Percentiles rank a stretch among this genome's conserved stretches.
These are phyloP conservation scores for Mycena leptocephala DNA, from an alignment of 768 basidiomycete genomes.

Conservation along the genomic window DNA sequence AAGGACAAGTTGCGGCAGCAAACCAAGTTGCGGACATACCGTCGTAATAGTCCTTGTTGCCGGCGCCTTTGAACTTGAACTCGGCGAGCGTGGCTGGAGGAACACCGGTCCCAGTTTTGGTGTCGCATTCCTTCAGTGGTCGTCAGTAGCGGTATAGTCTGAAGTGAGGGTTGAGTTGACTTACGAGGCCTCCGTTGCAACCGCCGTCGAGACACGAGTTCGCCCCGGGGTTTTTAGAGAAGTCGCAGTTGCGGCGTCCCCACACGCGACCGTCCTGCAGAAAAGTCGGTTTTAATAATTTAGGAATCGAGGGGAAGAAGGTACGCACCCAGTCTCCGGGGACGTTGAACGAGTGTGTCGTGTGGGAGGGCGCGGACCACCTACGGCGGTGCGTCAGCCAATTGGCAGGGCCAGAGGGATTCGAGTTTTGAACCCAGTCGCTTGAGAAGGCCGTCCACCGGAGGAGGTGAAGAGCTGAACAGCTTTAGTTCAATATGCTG, in stretches of 20 bases:
- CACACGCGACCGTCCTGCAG: conserved; percentile 60
- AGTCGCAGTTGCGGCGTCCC: conserved; percentile 65
- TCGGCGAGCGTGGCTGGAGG: conserved; percentile 64
- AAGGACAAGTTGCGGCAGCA: neutral
- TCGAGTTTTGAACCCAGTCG: conserved; percentile 17
- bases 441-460: conserved; percentile 26
- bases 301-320: neutral
- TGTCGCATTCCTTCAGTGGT: conserved; percentile 4
- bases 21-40: conserved; percentile 40
- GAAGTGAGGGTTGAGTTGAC: conserved; percentile 50
- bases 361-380: conserved; percentile 2
- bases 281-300: neutral
- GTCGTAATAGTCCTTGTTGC: conserved; percentile 57
- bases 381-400: conserved; percentile 10
- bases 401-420: conserved; percentile 9
- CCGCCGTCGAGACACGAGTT: conserved; percentile 62
- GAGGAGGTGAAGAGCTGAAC: conserved; percentile 28
- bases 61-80: conserved; percentile 53
- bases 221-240: conserved; percentile 50
- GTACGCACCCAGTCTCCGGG: conserved; percentile 14
- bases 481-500: conserved; percentile 11
- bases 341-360: conserved; percentile 2
- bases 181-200: conserved; percentile 63
- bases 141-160: neutral
- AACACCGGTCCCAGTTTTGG: conserved; percentile 43